These are phyloP conservation scores for Plantago elongata DNA, from an alignment of 257 asterid species.

Conservation along the genomic window DNA sequence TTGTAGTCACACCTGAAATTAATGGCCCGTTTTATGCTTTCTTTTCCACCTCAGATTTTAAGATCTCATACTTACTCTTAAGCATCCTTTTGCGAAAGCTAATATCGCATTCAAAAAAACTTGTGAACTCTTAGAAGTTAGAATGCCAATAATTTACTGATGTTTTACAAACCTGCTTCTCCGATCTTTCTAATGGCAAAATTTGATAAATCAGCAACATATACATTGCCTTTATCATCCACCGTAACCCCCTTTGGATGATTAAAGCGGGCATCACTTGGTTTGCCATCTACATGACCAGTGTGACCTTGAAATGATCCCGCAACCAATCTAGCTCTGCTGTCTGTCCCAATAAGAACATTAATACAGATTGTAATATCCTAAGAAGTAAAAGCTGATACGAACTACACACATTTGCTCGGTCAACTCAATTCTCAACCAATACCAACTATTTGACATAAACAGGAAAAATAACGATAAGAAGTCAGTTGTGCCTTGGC, in stretches of 20 bases:
- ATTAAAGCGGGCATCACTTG: conserved; percentile 88
- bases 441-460: too few species aligned
- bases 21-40: conserved; percentile 15
- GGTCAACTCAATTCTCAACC: too few species aligned
- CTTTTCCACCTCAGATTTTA: conserved; percentile 11
- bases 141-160: conserved; percentile 6
- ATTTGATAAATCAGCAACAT: conserved; percentile 86
- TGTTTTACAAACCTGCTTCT: conserved; percentile 60
- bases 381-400: neutral
- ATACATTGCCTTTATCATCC: conserved; percentile 95
- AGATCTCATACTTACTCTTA: neutral
- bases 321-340: conserved; percentile 92
- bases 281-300: conserved; percentile 97
- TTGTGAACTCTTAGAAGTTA: conserved; percentile 5
- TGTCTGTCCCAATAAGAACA: conserved; percentile 45
- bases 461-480: neutral
- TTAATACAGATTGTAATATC: neutral
- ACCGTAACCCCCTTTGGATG: conserved; percentile 85
- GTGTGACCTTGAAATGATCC: conserved; percentile 94
- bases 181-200: conserved; percentile 96
- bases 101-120: conserved; percentile 3
- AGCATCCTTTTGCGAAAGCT: neutral
- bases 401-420: too few species aligned
- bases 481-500: too few species aligned
- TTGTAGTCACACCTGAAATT: conserved; percentile 85